Conservation (phyloP, 2,329 filamentous ascomycete species). For the Claviceps quebecensis region DNA sequence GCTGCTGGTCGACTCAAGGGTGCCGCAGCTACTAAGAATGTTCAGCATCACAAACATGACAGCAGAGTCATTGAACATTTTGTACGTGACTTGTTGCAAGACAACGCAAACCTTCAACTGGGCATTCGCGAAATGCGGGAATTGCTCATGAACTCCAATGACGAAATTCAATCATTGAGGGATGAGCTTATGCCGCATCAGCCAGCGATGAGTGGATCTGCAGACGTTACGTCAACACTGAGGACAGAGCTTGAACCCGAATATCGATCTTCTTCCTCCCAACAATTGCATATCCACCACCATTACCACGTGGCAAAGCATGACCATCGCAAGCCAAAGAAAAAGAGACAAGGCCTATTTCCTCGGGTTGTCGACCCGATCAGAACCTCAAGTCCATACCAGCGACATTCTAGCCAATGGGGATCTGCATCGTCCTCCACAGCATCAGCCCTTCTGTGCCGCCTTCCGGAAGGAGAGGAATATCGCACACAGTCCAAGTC, state of each 20-base stretch:
- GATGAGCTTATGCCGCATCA: conserved; percentile 73
- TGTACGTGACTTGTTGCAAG: conserved; percentile 85
- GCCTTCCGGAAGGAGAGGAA: conserved; percentile 32
- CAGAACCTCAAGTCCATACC: conserved; percentile 18
- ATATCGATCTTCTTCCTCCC: conserved; percentile 30
- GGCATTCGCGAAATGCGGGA: conserved; percentile 85
- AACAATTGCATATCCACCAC: conserved; percentile 84
- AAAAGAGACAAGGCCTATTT: conserved; percentile 53
- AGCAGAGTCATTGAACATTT: conserved; percentile 82
- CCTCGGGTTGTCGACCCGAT: conserved; percentile 47
- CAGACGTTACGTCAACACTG: conserved; percentile 38
- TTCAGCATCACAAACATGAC: conserved; percentile 43
- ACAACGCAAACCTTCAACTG: conserved; percentile 87
- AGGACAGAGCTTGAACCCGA: conserved; percentile 54
- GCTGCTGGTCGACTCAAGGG: conserved; percentile 71
- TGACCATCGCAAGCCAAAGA: conserved; percentile 51
- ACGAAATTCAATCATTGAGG: conserved; percentile 77
- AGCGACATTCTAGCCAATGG: conserved; percentile 23
- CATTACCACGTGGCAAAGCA: conserved; percentile 69
- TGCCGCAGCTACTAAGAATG: conserved; percentile 56
- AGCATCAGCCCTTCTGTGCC: conserved; percentile 26
- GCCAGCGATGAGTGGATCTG: conserved; percentile 34
- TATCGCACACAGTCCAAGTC: conserved; percentile 29
- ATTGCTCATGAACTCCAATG: conserved; percentile 80
- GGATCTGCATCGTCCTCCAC: conserved; percentile 25